Percentiles rank a stretch among this genome's conserved stretches.
These are phyloP conservation scores for Citrus sp. DNA, from an alignment of 345 rosid species.

Conservation along the genomic window DNA sequence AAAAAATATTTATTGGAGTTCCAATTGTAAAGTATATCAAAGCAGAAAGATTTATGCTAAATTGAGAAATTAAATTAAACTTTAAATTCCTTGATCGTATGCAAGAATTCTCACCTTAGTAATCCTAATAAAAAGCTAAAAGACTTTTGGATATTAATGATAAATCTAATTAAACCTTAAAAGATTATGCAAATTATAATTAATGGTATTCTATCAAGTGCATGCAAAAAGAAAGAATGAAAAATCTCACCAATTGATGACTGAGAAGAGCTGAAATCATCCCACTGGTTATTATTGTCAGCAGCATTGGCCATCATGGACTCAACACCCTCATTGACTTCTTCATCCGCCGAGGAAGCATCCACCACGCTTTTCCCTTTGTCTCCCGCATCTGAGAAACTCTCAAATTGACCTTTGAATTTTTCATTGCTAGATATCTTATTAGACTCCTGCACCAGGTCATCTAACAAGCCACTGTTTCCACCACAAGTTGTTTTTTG, in stretches of 20 bases:
- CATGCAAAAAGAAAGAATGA: background rate
- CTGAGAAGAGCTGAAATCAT: conserved; percentile 37
- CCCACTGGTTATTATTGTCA: conserved; percentile 26
- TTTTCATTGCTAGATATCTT: conserved; percentile 29
- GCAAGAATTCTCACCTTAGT: background rate
- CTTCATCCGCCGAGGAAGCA: conserved; percentile 9
- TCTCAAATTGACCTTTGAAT: background rate
- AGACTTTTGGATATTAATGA: background rate
- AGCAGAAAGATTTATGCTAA: too few species aligned
- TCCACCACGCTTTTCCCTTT: conserved; percentile 23
- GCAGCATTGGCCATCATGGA: conserved; percentile 1
- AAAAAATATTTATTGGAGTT: background rate
- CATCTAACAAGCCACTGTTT: conserved; percentile 57
- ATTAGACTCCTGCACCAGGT: conserved; percentile 51
- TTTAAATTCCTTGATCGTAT: background rate
- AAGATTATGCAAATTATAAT: background rate
- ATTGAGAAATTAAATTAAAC: background rate
- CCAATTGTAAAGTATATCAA: too few species aligned
- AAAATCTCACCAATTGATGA: conserved; percentile 45
- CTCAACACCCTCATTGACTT: conserved; percentile 9
- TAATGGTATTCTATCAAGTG: background rate
- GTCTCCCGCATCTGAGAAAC: conserved; percentile 1
- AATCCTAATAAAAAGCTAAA: background rate
- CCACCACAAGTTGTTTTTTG: conserved; percentile 1
- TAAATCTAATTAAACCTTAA: background rate